Evolutionary conservation across 2,329 filamentous ascomycete genomes (phyloP), one percentile per base, ranked within the genome.

Genomic region (Fusarium papillatum): DNA sequence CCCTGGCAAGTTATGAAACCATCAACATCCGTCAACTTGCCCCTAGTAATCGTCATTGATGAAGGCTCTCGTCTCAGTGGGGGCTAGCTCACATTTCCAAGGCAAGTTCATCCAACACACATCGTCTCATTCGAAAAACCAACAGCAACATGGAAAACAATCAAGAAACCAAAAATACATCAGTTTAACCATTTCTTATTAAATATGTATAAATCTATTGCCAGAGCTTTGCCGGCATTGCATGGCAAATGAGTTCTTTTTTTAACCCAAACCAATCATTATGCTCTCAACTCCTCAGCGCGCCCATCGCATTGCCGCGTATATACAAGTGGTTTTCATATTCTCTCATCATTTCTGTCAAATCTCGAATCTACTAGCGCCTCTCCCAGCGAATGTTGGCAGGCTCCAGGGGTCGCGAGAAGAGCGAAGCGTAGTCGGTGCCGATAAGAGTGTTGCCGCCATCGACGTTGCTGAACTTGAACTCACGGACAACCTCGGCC

Each of bases 391-490:
- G 87, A 61, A 98, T 91, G 63, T 91, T 88, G 57, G 93, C 93
- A 50, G 93, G 93, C 83, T 93, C 90, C 64, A 94, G 83, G 14
- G 94, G 94, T 77, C 93, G 90, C 62, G 93, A 94, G 85, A 95
- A 95, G 50, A 95, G 87, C 76, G 91, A 93, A 26, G 88, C 86
- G 80, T 93, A 94, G 81, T 94, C 91, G 29, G 92, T 94, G 66
- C 87, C 93, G 57, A 94, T 89, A 43, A 97, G 89, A 39, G 89
- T 90, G 81, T 91, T 87, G 82, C 90, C 91, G n/a, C 94, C 93
- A 78, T 94, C 92, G 4, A 92, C 83, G 79, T 95, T 97, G 81
- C 89, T 88, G 83, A 98, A 91, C 87, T 95, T 96, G 87, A 98
- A 95, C 65, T 92, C 83, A 62, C 95, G 90, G 48, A 98, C 94